These are phyloP conservation scores for Rasamsonia emersonii DNA, from an alignment of 2,329 filamentous ascomycete genomes.

Conservation along the genomic window DNA sequence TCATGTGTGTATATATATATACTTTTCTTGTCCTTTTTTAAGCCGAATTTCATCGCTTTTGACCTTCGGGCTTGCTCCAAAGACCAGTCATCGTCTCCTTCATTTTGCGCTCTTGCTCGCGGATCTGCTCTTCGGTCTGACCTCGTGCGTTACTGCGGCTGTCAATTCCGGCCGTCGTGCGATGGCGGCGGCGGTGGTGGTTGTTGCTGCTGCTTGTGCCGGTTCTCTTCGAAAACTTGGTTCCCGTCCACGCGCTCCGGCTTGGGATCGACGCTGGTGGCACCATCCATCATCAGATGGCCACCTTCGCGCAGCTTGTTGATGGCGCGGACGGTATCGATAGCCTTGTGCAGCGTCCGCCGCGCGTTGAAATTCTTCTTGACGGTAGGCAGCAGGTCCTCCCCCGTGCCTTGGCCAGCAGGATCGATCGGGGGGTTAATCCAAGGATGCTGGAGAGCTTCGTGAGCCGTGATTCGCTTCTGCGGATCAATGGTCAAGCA, in stretches of 20 bases:
- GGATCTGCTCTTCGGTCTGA: constrained; percentile 55
- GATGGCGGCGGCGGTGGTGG: constrained; percentile 4
- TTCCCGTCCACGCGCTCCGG: constrained; percentile 37
- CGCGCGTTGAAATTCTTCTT: constrained; percentile 65
- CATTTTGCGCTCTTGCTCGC: constrained; percentile 51
- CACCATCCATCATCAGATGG: constrained; percentile 55
- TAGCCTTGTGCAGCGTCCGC: constrained; percentile 57
- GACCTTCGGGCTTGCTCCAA: constrained; percentile 36
- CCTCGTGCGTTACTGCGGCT: constrained; percentile 51
- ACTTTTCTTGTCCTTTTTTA: too few species aligned
- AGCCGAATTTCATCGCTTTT: constrained; percentile 12
- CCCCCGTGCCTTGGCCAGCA: constrained; percentile 29
- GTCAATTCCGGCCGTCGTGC: constrained; percentile 39
- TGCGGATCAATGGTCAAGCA: constrained; percentile 87
- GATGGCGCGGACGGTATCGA: constrained; percentile 60
- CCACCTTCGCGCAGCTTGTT: constrained; percentile 58
- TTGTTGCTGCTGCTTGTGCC: constrained; percentile 13
- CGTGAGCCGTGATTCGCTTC: constrained; percentile 84
- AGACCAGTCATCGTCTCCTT: constrained; percentile 51
- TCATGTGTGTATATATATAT: too few species aligned
- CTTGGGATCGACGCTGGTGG: constrained; percentile 48
- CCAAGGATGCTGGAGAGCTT: constrained; percentile 58
- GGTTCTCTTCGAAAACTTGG: constrained; percentile 31
- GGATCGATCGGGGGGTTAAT: constrained; percentile 49
- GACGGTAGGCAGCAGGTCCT: constrained; percentile 55